Conservation (phyloP, 2,329 filamentous ascomycete genomes). For the Pseudocercospora eumusae region DNA sequence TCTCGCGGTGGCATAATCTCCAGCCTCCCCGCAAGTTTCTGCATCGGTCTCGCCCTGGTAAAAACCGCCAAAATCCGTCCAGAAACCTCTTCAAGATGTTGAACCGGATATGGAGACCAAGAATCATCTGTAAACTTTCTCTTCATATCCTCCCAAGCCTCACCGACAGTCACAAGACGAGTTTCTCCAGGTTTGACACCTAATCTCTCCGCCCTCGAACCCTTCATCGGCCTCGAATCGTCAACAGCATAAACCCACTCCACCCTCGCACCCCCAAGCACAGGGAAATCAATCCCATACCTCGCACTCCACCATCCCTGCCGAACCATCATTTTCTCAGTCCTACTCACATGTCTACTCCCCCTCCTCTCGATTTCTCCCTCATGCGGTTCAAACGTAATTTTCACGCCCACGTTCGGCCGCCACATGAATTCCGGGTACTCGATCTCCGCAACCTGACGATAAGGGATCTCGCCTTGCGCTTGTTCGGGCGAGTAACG, state of each 20-base stretch:
- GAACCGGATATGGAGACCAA: slow-evolving; percentile 15
- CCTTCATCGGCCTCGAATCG: background rate
- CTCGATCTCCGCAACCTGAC: slow-evolving; percentile 16
- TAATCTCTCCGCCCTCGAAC: background rate
- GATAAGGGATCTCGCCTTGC: slow-evolving; percentile 17
- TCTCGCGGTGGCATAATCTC: background rate
- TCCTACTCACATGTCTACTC: background rate
- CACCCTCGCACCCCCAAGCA: slow-evolving; percentile 9
- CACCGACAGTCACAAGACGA: slow-evolving; percentile 16
- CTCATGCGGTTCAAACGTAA: slow-evolving; percentile 21
- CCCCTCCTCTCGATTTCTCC: slow-evolving; percentile 18
- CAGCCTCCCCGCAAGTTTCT: slow-evolving; percentile 10
- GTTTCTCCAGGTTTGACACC: slow-evolving; percentile 3
- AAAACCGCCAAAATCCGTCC: slow-evolving; percentile 14
- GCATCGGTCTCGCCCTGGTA: slow-evolving; percentile 14
- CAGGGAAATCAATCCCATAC: slow-evolving; percentile 20
- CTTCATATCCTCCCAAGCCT: slow-evolving; percentile 15
- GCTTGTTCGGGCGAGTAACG: slow-evolving; percentile 12
- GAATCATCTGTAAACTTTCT: slow-evolving; percentile 11
- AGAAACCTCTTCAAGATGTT: slow-evolving; percentile 15
- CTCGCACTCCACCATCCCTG: slow-evolving; percentile 17
- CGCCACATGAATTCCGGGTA: slow-evolving; percentile 18
- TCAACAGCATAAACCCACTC: background rate
- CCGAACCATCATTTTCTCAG: slow-evolving; percentile 21
- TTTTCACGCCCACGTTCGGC: slow-evolving; percentile 7